Evolutionary conservation across 768 basidiomycete genomes (phyloP).

Genomic region (Gloeophyllum trabeum): DNA sequence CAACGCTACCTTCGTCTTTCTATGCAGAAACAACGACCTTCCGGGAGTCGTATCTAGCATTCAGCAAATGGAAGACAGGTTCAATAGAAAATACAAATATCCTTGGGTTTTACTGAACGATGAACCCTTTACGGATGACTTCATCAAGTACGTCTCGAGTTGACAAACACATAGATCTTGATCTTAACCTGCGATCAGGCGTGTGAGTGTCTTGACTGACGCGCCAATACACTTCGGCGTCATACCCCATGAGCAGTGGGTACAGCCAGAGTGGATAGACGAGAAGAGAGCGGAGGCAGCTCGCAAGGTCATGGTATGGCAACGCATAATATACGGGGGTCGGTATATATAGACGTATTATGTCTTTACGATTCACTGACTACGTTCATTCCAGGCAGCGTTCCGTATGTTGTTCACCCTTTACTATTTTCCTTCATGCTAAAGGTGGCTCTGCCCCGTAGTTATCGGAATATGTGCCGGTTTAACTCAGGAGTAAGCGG

Average conservation of each 20-base stretch:
- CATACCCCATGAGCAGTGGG: constrained; percentile 36
- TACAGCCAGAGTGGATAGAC: constrained; percentile 39
- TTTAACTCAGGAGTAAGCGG: constrained; percentile 34
- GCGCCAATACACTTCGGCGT: constrained; percentile 25
- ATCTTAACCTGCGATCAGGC: constrained; percentile 14
- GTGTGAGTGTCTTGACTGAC: constrained; percentile 17
- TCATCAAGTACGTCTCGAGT: constrained; percentile 26
- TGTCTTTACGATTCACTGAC: too few relatives aligned
- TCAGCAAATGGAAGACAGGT: constrained; percentile 43
- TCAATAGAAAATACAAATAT: constrained; percentile 47
- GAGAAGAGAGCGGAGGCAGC: constrained; percentile 31
- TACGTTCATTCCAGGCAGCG: neutral
- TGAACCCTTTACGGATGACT: constrained; percentile 39
- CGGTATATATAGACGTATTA: too few relatives aligned
- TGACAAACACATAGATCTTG: neutral
- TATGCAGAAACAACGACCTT: constrained; percentile 39
- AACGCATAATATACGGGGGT: constrained; percentile 12
- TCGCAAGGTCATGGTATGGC: constrained; percentile 27
- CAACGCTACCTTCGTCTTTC: constrained; percentile 49
- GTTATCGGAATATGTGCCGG: constrained; percentile 44
- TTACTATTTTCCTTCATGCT: neutral
- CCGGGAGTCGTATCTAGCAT: constrained; percentile 34
- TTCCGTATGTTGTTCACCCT: neutral
- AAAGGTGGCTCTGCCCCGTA: too few relatives aligned
- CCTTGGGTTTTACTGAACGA: constrained; percentile 61